Percentiles rank a stretch among this genome's conserved stretches.
These are phyloP conservation scores for Wickerhamiella sorbophila DNA, from an alignment of 805 yeast genomes.

Conservation along the genomic window DNA sequence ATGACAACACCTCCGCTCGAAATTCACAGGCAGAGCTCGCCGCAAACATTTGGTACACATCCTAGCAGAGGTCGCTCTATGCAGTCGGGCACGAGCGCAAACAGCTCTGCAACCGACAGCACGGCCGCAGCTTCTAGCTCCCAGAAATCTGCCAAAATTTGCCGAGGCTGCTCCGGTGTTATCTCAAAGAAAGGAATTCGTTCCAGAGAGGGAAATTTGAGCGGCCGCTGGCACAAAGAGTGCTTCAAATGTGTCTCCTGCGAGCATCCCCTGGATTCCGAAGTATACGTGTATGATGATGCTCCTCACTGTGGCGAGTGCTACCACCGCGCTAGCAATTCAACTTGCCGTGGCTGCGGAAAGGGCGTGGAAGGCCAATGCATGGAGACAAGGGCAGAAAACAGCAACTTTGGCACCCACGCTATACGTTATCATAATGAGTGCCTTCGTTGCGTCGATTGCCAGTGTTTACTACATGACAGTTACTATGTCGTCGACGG, in stretches of 20 bases:
- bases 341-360: constrained; percentile 58
- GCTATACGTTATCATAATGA: constrained; percentile 57
- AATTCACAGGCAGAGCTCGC: neutral
- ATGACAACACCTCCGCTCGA: neutral
- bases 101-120: neutral
- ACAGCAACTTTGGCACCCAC: constrained; percentile 30
- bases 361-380: constrained; percentile 83
- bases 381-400: constrained; percentile 38
- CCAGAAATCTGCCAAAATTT: constrained; percentile 21
- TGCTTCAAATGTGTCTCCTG: constrained; percentile 74
- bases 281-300: constrained; percentile 57
- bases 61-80: neutral
- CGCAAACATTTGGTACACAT: neutral
- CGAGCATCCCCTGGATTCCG: constrained; percentile 22
- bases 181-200: constrained; percentile 55
- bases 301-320: constrained; percentile 71
- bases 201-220: constrained; percentile 51
- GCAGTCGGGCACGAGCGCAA: neutral
- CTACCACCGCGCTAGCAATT: constrained; percentile 58
- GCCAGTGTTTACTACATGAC: constrained; percentile 27
- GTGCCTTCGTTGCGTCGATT: constrained; percentile 57
- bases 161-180: constrained; percentile 53
- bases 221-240: constrained; percentile 84
- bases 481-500: constrained; percentile 25
- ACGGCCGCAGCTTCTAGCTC: neutral